phyloP scores from a whole-genome alignment of 345 rosid genomes.

The Euphorbia lathyris region DNA sequence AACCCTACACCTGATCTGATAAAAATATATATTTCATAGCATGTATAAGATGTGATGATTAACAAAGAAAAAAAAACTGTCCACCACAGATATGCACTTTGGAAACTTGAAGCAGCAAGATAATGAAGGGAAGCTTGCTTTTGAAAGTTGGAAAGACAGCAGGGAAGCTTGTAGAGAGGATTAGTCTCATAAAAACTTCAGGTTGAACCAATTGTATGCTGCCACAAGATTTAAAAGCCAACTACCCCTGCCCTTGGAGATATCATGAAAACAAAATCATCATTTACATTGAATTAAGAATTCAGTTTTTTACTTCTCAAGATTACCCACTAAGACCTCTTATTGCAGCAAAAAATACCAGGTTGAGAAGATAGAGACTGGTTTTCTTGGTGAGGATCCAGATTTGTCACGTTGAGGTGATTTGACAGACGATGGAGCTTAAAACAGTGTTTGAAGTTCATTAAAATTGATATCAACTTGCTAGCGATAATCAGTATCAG shows the following conservation, averaged over 20 bases:
- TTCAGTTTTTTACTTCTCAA: conserved; percentile 30
- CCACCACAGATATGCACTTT: background rate
- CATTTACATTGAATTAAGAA: conserved; percentile 27
- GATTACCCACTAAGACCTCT: conserved; percentile 57
- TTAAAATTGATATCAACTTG: background rate
- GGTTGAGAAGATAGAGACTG: background rate
- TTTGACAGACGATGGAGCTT: background rate
- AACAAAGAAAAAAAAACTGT: background rate
- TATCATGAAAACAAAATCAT: conserved; percentile 78
- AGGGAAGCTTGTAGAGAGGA: background rate
- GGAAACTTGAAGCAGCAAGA: background rate
- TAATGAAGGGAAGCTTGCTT: background rate
- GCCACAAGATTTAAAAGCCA: conserved; percentile 83
- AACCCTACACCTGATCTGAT: background rate
- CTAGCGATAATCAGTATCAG: background rate
- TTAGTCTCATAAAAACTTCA: background rate
- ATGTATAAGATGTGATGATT: background rate
- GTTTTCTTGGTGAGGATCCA: no score
- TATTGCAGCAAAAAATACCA: conserved; percentile 58
- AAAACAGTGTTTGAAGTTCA: background rate
- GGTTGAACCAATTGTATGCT: conserved; percentile 62
- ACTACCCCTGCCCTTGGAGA: conserved; percentile 96
- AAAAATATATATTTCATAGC: no score
- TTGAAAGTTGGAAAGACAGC: background rate
- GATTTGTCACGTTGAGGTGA: background rate